phyloP scores from a whole-genome alignment of 345 rosid species.

The Toxicodendron radicans region DNA sequence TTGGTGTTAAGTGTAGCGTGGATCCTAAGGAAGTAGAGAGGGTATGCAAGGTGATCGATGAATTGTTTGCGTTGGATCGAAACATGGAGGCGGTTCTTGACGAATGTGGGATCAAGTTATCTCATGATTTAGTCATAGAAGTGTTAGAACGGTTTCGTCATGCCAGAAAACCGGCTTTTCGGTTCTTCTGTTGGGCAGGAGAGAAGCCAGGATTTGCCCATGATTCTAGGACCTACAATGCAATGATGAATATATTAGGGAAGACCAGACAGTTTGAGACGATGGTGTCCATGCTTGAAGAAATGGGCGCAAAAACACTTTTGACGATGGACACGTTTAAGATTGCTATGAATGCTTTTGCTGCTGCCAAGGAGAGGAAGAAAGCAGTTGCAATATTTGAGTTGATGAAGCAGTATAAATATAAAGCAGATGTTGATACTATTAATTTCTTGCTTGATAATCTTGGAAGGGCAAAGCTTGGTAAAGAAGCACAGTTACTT shows the following conservation, averaged over 20 bases:
- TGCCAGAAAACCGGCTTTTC: slow-evolving; percentile 84
- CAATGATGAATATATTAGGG: slow-evolving; percentile 73
- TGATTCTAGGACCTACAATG: slow-evolving; percentile 73
- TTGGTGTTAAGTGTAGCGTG: slow-evolving; percentile 22
- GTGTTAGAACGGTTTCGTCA: slow-evolving; percentile 66
- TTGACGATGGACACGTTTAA: slow-evolving; percentile 71
- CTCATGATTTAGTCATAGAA: slow-evolving; percentile 57
- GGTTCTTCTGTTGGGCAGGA: slow-evolving; percentile 88
- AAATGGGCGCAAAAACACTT: slow-evolving; percentile 68
- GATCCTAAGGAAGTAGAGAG: slow-evolving; percentile 59
- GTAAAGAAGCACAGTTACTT: slow-evolving; percentile 72
- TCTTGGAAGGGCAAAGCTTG: slow-evolving; percentile 85
- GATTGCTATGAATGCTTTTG: slow-evolving; percentile 76
- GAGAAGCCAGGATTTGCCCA: slow-evolving; percentile 55
- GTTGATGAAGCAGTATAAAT: slow-evolving; percentile 85
- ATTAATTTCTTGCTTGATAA: slow-evolving; percentile 74
- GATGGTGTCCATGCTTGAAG: slow-evolving; percentile 82
- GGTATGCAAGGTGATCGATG: slow-evolving; percentile 87
- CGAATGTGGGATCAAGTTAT: slow-evolving; percentile 53
- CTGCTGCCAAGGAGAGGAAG: slow-evolving; percentile 88
- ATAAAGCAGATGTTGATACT: slow-evolving; percentile 60
- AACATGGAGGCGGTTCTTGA: slow-evolving; percentile 94
- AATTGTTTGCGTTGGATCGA: slow-evolving; percentile 72
- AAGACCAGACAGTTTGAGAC: slow-evolving; percentile 84
- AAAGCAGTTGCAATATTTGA: slow-evolving; percentile 85